phyloP scores from a whole-genome alignment of 306 rosid species.

The Cercis canadensis region DNA sequence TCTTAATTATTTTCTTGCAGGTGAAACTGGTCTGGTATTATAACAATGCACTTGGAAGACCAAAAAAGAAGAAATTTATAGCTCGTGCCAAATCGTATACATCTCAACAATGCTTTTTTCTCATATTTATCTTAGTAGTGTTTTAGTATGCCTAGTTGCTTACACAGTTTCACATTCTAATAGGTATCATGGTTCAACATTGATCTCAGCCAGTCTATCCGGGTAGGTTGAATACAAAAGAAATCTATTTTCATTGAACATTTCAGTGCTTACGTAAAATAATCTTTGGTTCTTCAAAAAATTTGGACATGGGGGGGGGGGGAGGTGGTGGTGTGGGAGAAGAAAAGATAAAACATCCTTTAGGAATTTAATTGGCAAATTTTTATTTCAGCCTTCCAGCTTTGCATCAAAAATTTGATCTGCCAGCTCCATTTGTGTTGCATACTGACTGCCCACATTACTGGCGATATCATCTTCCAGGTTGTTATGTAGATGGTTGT shows the following conservation, averaged over 20 bases:
- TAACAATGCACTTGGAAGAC: conserved; percentile 93
- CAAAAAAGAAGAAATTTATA: conserved; percentile 88
- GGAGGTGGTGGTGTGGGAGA: too few species aligned
- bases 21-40: conserved; percentile 98
- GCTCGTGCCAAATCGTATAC: conserved; percentile 86
- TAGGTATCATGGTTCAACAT: conserved; percentile 96
- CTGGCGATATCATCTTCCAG: conserved; percentile 97
- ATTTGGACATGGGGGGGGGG: too few species aligned
- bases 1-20: conserved; percentile 52
- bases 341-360: too few species aligned
- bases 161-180: conserved; percentile 30
- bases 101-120: conserved; percentile 39
- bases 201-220: conserved; percentile 91
- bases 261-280: background rate
- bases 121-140: conserved; percentile 20
- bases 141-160: conserved; percentile 28
- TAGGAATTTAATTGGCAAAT: conserved; percentile 28
- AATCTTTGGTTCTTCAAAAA: background rate
- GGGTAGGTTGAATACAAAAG: conserved; percentile 59
- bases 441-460: conserved; percentile 98
- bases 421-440: conserved; percentile 90
- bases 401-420: conserved; percentile 89
- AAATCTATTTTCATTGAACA: background rate
- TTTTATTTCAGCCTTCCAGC: conserved; percentile 79
- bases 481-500: conserved; percentile 48